phyloP scores from a whole-genome alignment of 495 filamentous ascomycete genomes.

The Astrothelium macrocarpum region DNA sequence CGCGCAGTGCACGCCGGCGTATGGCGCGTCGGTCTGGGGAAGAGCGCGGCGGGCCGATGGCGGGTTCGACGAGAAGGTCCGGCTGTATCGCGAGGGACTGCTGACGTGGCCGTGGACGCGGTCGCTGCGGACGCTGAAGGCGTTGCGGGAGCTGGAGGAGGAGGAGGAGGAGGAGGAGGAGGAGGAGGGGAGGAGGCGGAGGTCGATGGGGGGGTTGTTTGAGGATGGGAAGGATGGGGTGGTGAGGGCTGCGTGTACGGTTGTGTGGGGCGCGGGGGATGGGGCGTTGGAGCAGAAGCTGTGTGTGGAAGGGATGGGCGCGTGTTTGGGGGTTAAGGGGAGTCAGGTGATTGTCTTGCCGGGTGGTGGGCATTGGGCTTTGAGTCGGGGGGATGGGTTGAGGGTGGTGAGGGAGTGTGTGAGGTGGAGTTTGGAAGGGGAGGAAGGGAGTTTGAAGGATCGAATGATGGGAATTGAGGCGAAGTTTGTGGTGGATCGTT shows the following conservation, averaged over 20 bases:
- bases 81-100: constrained; percentile 43
- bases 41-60: constrained; percentile 9
- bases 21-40: constrained; percentile 10
- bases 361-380: background rate
- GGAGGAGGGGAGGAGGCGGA: constrained; percentile 16
- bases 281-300: constrained; percentile 23
- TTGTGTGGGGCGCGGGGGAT: constrained; percentile 46
- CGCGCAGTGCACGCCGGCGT: constrained; percentile 10
- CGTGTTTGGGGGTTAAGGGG: constrained; percentile 18
- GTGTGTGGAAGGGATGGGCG: constrained; percentile 22
- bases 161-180: constrained; percentile 21
- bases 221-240: constrained; percentile 37
- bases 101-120: constrained; percentile 36
- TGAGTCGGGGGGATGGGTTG: background rate
- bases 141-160: constrained; percentile 35
- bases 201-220: constrained; percentile 34
- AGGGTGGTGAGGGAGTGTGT: background rate
- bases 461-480: background rate
- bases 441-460: background rate
- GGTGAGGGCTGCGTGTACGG: constrained; percentile 40
- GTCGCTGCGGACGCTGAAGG: constrained; percentile 39
- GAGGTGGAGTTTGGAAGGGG: constrained; percentile 1
- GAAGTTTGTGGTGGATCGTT: background rate
- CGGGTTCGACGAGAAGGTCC: constrained; percentile 34
- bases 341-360: background rate